These are phyloP conservation scores for Xylaria sp. DNA, from an alignment of 2,329 filamentous ascomycete genomes.

Conservation along the genomic window DNA sequence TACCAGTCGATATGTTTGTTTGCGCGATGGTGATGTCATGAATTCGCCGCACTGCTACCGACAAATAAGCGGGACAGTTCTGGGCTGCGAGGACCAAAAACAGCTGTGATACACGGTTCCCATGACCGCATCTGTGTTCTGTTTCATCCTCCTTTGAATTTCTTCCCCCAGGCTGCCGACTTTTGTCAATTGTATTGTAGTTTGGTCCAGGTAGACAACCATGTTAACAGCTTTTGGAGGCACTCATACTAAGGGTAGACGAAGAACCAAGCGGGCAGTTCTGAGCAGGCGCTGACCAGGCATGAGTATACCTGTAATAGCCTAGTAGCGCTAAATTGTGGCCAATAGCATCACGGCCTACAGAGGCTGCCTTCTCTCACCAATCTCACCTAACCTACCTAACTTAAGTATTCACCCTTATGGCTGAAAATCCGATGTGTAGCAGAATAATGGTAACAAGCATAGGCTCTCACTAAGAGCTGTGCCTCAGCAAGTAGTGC, in stretches of 20 bases:
- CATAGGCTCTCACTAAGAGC: background rate
- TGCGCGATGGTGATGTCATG: conserved; percentile 29
- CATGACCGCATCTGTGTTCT: background rate
- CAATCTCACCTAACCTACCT: too few species aligned
- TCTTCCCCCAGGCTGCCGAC: too few species aligned
- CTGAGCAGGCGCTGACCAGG: background rate
- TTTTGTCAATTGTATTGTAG: background rate
- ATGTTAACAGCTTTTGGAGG: background rate
- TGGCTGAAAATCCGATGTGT: background rate
- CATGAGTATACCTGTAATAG: background rate
- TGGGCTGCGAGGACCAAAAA: background rate
- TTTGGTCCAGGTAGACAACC: background rate
- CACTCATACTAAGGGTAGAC: background rate
- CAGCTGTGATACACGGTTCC: background rate
- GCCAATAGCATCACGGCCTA: background rate
- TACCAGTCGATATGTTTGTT: background rate
- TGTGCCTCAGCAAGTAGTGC: background rate
- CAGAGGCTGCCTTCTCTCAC: background rate
- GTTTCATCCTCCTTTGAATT: background rate
- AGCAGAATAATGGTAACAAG: background rate
- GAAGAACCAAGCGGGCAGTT: too few species aligned
- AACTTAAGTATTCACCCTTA: background rate
- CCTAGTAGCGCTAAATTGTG: background rate
- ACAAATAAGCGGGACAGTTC: conserved; percentile 1
- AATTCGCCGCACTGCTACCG: conserved; percentile 2